Percentiles rank a stretch among this genome's conserved stretches.
Conservation (phyloP, 257 asterid genomes). For the Fraxinus americana region DNA sequence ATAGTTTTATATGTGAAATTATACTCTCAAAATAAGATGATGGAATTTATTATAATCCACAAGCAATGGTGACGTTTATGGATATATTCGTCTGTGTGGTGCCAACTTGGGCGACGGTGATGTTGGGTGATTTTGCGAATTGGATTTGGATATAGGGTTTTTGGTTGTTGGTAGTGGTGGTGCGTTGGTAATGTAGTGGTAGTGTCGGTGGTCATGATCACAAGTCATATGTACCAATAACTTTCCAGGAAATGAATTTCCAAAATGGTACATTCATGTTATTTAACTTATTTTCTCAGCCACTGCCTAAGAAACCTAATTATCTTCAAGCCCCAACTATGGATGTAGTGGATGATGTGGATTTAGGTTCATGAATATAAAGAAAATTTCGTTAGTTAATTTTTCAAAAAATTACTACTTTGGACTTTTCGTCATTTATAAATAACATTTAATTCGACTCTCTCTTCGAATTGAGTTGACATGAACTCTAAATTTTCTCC, state of each 20-base stretch:
- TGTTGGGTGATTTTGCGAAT: too few species aligned
- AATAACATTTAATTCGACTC: not conserved
- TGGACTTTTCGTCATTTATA: not conserved
- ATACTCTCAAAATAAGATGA: too few species aligned
- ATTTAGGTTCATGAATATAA: not conserved
- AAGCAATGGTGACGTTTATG: too few species aligned
- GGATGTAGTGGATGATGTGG: not conserved
- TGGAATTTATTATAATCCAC: too few species aligned
- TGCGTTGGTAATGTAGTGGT: too few species aligned
- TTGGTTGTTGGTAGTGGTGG: too few species aligned
- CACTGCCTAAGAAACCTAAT: conserved; percentile 21
- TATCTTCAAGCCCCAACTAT: not conserved
- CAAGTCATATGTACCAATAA: not conserved
- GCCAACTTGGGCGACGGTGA: too few species aligned
- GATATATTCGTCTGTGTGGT: too few species aligned
- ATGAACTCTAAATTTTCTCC: not conserved
- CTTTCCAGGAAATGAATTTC: not conserved
- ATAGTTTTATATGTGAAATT: too few species aligned
- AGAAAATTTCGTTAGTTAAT: not conserved
- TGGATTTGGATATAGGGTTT: too few species aligned
- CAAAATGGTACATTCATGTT: not conserved
- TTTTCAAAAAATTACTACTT: not conserved
- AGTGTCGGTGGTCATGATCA: too few species aligned
- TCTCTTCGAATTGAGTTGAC: too few species aligned
- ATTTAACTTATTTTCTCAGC: not conserved